Evolutionary conservation across 1,139 yeast species (phyloP).

Genomic region (Schizosaccharomyces versatilis): DNA sequence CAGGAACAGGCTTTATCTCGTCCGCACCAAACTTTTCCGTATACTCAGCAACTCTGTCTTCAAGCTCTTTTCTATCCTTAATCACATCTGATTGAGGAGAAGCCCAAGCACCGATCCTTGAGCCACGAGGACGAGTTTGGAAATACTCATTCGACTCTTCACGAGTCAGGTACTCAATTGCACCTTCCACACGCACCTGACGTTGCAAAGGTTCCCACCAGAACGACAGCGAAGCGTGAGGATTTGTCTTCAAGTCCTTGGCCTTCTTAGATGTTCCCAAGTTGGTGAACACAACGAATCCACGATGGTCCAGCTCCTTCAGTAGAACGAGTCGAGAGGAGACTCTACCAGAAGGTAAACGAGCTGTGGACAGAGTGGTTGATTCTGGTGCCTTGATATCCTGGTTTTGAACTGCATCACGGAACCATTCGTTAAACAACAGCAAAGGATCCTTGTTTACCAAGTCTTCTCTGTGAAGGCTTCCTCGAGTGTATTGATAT

Average conservation of each 20-base stretch:
- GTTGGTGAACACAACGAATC: constrained; percentile 68
- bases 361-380: constrained; percentile 61
- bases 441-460: not conserved
- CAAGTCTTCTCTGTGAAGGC: not conserved
- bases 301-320: constrained; percentile 68
- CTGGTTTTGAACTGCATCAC: constrained; percentile 37
- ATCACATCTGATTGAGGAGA: constrained; percentile 62
- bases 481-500: not conserved
- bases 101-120: constrained; percentile 92
- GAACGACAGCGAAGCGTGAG: constrained; percentile 36
- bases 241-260: constrained; percentile 44
- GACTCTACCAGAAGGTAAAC: constrained; percentile 69
- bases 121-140: constrained; percentile 73
- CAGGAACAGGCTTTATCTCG: constrained; percentile 37
- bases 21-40: constrained; percentile 31
- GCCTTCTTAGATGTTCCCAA: constrained; percentile 76
- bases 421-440: constrained; percentile 61
- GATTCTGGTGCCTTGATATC: constrained; percentile 36
- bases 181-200: constrained; percentile 82
- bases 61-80: constrained; percentile 37
- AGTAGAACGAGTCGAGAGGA: constrained; percentile 64
- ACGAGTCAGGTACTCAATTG: constrained; percentile 46
- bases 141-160: constrained; percentile 62
- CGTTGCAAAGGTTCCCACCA: constrained; percentile 83
- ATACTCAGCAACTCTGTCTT: constrained; percentile 26